These are phyloP conservation scores for Leccinum variicolor DNA, from an alignment of 768 basidiomycete species.

Conservation along the genomic window DNA sequence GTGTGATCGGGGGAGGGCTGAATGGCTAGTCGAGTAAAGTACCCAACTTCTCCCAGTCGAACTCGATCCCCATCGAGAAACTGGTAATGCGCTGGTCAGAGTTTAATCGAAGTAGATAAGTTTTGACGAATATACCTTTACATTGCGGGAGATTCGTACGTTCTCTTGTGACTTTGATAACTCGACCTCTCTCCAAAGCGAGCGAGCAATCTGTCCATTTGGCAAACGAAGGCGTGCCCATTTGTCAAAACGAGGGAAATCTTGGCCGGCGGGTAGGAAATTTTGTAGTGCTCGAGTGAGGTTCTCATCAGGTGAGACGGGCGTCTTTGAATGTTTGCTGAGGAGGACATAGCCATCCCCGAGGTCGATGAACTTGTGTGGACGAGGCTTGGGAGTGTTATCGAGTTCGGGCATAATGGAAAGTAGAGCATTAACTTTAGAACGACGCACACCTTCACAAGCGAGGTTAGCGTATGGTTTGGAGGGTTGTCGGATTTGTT, in stretches of 20 bases:
- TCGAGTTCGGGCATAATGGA: background rate
- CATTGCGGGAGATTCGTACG: constrained; percentile 7
- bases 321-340: background rate
- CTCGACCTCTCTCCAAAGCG: constrained; percentile 1
- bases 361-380: background rate
- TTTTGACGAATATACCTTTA: constrained; percentile 10
- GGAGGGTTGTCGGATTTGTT: background rate
- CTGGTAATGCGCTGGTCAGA: background rate
- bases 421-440: background rate
- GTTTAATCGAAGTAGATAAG: background rate
- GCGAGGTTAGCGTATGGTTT: background rate
- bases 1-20: background rate
- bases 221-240: constrained; percentile 17
- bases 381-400: background rate
- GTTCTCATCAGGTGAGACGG: background rate
- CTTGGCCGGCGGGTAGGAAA: background rate
- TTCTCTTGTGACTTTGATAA: background rate
- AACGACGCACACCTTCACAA: background rate
- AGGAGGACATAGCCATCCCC: background rate
- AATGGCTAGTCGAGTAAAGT: constrained; percentile 1
- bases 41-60: constrained; percentile 23
- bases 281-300: background rate
- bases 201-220: constrained; percentile 22
- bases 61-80: background rate
- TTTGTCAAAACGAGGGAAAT: background rate